Evolutionary conservation across 2,329 filamentous ascomycete species (phyloP).

Genomic region (Graphilbum sp.): DNA sequence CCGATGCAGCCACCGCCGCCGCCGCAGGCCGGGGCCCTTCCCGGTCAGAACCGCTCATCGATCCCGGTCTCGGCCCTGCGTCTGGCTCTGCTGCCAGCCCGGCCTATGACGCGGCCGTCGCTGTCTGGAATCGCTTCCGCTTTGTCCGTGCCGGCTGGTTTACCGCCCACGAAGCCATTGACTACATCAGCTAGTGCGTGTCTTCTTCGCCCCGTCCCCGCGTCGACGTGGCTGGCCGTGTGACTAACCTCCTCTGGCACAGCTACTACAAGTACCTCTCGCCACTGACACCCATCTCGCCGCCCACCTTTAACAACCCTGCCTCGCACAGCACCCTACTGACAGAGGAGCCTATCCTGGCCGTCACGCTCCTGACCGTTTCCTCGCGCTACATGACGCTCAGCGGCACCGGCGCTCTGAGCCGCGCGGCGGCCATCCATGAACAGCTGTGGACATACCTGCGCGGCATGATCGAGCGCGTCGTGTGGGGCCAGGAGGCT

Average conservation of each 20-base stretch:
- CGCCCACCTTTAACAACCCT: constrained; percentile 77
- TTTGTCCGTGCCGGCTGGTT: constrained; percentile 98
- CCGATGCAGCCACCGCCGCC: too few relatives aligned
- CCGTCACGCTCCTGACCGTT: constrained; percentile 81
- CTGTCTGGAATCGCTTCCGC: constrained; percentile 79
- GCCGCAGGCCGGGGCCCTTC: background rate
- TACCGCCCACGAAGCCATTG: constrained; percentile 79
- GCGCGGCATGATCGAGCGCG: constrained; percentile 84
- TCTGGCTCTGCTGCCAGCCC: constrained; percentile 27
- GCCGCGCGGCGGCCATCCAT: constrained; percentile 79
- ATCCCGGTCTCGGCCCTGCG: constrained; percentile 27
- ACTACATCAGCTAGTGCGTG: constrained; percentile 73
- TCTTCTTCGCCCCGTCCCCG: background rate
- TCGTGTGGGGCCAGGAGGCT: constrained; percentile 91
- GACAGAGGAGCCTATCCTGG: constrained; percentile 81
- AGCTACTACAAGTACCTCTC: constrained; percentile 86
- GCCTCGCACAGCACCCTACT: constrained; percentile 64
- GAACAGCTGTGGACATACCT: constrained; percentile 92
- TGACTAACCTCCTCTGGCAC: background rate
- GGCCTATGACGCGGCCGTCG: constrained; percentile 53
- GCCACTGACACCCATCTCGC: constrained; percentile 82
- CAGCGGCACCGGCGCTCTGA: constrained; percentile 62
- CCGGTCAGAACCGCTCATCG: constrained; percentile 22
- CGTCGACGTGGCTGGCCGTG: too few relatives aligned
- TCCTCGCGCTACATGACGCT: constrained; percentile 75